These are phyloP conservation scores for Sporothrix schenckii DNA, from an alignment of 2,329 filamentous ascomycete species.

Conservation along the genomic window DNA sequence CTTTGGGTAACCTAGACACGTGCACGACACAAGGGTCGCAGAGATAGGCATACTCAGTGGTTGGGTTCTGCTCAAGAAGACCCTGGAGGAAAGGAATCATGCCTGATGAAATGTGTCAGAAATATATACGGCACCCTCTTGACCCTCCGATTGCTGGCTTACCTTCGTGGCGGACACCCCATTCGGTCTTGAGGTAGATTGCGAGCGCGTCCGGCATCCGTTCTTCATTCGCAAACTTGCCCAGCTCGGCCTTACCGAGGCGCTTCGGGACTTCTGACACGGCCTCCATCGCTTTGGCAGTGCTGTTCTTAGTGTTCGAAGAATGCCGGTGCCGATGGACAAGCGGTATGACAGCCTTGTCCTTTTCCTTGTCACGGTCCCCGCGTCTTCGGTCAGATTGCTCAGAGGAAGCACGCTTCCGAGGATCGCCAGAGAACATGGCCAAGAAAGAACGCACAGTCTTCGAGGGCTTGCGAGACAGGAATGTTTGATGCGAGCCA, in stretches of 20 bases:
- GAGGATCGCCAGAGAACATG: neutral
- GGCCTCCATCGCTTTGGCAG: neutral
- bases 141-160: constrained; percentile 42
- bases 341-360: constrained; percentile 3
- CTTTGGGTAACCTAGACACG: constrained; percentile 76
- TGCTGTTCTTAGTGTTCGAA: neutral
- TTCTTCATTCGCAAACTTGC: constrained; percentile 71
- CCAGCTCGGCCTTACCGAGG: constrained; percentile 63
- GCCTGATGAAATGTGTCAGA: constrained; percentile 41
- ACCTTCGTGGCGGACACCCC: constrained; percentile 59
- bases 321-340: constrained; percentile 4
- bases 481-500: neutral
- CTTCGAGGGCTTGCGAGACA: constrained; percentile 22
- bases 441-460: constrained; percentile 19
- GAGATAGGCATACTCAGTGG: constrained; percentile 72
- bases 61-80: constrained; percentile 65
- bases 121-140: neutral
- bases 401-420: neutral
- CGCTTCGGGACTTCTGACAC: constrained; percentile 24
- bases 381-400: neutral
- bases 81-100: constrained; percentile 65
- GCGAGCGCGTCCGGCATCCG: constrained; percentile 73
- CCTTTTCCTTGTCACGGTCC: constrained; percentile 1
- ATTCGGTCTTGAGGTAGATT: constrained; percentile 62
- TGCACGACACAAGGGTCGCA: constrained; percentile 77